A percentile compares a stretch with the other conserved stretches of the same genome.
phyloP scores from a whole-genome alignment of 495 filamentous ascomycete species.

The Penicillium ucsense region DNA sequence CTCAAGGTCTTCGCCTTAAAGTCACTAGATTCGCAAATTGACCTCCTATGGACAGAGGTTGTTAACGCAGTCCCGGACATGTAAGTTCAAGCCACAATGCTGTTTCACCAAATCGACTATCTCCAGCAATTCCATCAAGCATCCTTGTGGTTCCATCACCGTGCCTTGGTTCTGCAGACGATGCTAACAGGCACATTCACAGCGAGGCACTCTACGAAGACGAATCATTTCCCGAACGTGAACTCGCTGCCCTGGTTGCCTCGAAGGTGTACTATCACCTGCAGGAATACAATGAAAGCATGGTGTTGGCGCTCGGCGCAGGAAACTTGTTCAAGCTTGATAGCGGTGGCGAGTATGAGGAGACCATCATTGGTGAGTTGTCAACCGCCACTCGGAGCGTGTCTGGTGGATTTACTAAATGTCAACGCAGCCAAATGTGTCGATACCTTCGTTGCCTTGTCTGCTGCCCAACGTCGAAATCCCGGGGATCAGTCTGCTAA shows the following conservation, averaged over 20 bases:
- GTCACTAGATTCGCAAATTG: slow-evolving; percentile 89
- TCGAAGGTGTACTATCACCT: slow-evolving; percentile 99
- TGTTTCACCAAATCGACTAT: too few relatives aligned
- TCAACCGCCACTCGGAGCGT: not conserved
- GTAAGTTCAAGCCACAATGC: slow-evolving; percentile 41
- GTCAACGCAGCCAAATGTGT: slow-evolving; percentile 68
- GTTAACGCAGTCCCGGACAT: slow-evolving; percentile 86
- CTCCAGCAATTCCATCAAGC: not conserved
- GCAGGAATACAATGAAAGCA: slow-evolving; percentile 97
- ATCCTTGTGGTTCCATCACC: not conserved
- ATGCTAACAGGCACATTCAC: slow-evolving; percentile 13
- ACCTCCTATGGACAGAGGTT: slow-evolving; percentile 95
- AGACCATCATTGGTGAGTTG: slow-evolving; percentile 76
- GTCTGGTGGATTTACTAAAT: not conserved
- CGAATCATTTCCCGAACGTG: slow-evolving; percentile 84
- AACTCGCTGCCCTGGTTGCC: slow-evolving; percentile 86
- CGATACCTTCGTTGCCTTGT: slow-evolving; percentile 91
- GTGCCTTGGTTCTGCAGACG: not conserved
- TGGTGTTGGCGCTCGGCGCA: slow-evolving; percentile 93
- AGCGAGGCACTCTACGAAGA: slow-evolving; percentile 98
- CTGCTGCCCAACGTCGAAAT: slow-evolving; percentile 54
- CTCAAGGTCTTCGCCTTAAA: slow-evolving; percentile 89
- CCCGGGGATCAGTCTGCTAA: slow-evolving; percentile 51
- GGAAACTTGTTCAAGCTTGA: slow-evolving; percentile 93
- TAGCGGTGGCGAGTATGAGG: slow-evolving; percentile 88